phyloP scores from a whole-genome alignment of 139 green algal genomes.

The Picochlorum sp. region DNA sequence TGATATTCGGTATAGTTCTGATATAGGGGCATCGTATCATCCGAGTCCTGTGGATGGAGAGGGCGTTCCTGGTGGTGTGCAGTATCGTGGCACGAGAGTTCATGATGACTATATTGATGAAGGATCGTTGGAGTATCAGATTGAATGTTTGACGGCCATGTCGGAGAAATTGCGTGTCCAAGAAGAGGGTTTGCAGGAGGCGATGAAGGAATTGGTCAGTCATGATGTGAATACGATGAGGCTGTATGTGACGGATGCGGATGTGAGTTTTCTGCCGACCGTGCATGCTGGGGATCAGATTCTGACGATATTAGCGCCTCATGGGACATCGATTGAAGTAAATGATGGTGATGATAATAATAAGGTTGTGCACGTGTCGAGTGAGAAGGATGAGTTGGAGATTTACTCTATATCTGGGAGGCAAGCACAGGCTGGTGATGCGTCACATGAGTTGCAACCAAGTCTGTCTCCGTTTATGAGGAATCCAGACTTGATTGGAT shows the following conservation, averaged over 20 bases:
- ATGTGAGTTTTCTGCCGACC: constrained; percentile 53
- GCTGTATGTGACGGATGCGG: constrained; percentile 73
- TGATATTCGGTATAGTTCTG: constrained; percentile 41
- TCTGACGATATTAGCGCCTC: constrained; percentile 71
- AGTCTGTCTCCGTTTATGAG: too few relatives aligned
- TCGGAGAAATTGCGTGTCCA: too few relatives aligned
- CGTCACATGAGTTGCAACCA: too few relatives aligned
- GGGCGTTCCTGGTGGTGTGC: not conserved
- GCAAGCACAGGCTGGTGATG: too few relatives aligned
- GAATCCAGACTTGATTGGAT: too few relatives aligned
- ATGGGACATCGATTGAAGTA: constrained; percentile 42
- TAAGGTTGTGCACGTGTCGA: too few relatives aligned
- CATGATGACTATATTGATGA: not conserved
- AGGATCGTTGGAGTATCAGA: not conserved
- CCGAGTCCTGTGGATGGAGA: not conserved
- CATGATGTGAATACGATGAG: constrained; percentile 34
- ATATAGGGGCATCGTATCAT: not conserved
- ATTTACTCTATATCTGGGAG: too few relatives aligned
- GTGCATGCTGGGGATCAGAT: constrained; percentile 61
- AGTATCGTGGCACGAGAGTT: too few relatives aligned
- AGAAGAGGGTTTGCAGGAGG: not conserved
- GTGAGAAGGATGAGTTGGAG: too few relatives aligned
- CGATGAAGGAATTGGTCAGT: constrained; percentile 10
- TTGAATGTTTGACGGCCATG: too few relatives aligned
- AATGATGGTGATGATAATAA: not conserved